Evolutionary conservation across 306 rosid genomes (phyloP).

Genomic region (Lotus japonicus): DNA sequence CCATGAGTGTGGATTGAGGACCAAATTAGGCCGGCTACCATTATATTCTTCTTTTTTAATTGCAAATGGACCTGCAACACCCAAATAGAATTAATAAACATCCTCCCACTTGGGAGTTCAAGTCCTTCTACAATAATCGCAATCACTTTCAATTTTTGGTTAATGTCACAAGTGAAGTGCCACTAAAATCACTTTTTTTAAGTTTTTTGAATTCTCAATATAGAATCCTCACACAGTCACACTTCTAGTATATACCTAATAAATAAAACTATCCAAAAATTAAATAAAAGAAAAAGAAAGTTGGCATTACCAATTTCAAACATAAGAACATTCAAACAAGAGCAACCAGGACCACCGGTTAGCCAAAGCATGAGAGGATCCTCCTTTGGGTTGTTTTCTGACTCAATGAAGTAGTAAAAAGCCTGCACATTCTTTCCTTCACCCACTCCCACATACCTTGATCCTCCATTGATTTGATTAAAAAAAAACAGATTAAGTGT

Average conservation of each 20-base stretch:
- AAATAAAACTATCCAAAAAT: no score
- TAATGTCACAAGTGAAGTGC: no score
- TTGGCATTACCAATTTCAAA: not conserved
- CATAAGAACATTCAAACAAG: not conserved
- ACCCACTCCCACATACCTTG: not conserved
- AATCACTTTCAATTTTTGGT: no score
- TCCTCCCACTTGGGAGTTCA: no score
- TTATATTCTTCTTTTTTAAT: not conserved
- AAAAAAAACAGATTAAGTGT: not conserved
- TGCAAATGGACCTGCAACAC: not conserved
- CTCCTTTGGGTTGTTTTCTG: not conserved
- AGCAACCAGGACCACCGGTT: constrained; percentile 6
- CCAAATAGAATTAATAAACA: no score
- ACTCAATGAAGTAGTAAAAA: not conserved
- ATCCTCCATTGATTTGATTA: no score
- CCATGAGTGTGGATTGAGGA: not conserved
- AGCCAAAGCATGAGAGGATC: constrained; percentile 14
- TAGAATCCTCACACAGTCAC: no score
- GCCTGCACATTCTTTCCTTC: not conserved
- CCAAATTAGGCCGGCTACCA: not conserved
- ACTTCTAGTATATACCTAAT: no score
- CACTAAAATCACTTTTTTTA: no score
- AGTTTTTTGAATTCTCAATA: no score
- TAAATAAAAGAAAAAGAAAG: no score
- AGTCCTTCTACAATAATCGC: no score